Evolutionary conservation across 306 rosid genomes (phyloP), one percentile per base, ranked within the genome.

Genomic region (Vigna radiata): DNA sequence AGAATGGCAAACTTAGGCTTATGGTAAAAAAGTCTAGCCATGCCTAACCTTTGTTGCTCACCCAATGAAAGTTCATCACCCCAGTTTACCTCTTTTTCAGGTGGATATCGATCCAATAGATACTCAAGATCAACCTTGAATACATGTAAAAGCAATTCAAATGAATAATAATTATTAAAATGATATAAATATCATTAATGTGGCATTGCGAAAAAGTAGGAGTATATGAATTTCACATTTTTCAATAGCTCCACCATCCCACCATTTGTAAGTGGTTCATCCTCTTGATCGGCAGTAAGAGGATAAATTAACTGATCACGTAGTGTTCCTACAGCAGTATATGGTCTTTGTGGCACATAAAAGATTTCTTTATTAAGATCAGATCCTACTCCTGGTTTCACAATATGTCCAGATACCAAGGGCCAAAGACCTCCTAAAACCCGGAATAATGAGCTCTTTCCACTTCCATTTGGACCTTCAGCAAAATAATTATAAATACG

Each of bases 371-470:
- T 92, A 77, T 92, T 92, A 70, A 92, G 97, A 88, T 92, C 90
- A 68, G 94, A 87, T 65, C 97, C 97, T 82, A 87, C 82, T 78
- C 96, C 97, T 58, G 97, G 97, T 80, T 92, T 92, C 78, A 89
- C 92, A 46, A 92, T 90, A 85, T 86, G 89, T 44, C 97, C 97
- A 73, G 94, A 90, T 33, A 90, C 88, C 77, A 92, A 83, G 25
- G 97, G 97, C 97, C 97, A 92, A 17, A 92, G 96, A 72, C 97
- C 97, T n/a, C 97, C 97, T 68, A 92, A 81, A 80, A 92, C 97
- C 74, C 97, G 89, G 79, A 92, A 92, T 72, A 92, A 96, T 2
- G 97, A 90, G 86, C 97, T 92, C 85, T 92, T 92, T 78, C 97
- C 97, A 43, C 97, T 92, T 54, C 97, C 97, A 85, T 92, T 92